Evolutionary conservation across 1,139 yeast species (phyloP), one percentile per base, ranked within the genome.

Genomic region (Suhomyces bolitotheri): DNA sequence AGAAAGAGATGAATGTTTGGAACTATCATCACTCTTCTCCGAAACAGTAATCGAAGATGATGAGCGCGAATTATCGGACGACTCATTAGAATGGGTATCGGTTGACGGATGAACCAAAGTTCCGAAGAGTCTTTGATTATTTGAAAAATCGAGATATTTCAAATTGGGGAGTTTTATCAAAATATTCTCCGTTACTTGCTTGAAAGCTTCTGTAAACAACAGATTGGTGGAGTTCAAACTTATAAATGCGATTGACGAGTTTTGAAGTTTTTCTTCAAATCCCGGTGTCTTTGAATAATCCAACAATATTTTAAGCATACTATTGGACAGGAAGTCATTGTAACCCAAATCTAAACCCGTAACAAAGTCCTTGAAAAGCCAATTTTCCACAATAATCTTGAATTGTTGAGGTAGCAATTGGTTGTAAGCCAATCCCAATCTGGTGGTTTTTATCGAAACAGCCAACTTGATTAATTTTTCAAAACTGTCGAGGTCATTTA

Each of bases 381-480:
- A 71, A 32, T 54, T 45, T 13, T 71, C 64, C 3, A 80, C 71
- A 16, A 82, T 43, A 3, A 74, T 54, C 36, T 66, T 64, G 35
- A 78, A 58, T 40, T 82, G 87, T 24, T 66, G 64, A 1, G 64
- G 59, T 0, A 76, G 59, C 26, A 84, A 56, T 16, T 77, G 76
- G 49, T 82, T 82, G 53, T 80, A 82, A 0, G 92, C 90, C 27
- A 83, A 56, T 0, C 94, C 92, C 23, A 84, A 59, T 40, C 81
- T 71, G 25, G 61, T 51, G 0, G 88, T 79, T 30, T 63, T 66
- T 10, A 69, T 58, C 42, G 72, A 62, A 0, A 81, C 71, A 0
- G 80, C 85, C 44, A 75, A 56, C 36, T 73, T 73, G 27, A 83
- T 63, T 38, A 84, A 70, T 38, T 74, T 72, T 38, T 73, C 75